Percentiles rank a stretch among this genome's conserved stretches.
Conservation (phyloP, 163 green algal genomes). For the Chloroidium sp. region DNA sequence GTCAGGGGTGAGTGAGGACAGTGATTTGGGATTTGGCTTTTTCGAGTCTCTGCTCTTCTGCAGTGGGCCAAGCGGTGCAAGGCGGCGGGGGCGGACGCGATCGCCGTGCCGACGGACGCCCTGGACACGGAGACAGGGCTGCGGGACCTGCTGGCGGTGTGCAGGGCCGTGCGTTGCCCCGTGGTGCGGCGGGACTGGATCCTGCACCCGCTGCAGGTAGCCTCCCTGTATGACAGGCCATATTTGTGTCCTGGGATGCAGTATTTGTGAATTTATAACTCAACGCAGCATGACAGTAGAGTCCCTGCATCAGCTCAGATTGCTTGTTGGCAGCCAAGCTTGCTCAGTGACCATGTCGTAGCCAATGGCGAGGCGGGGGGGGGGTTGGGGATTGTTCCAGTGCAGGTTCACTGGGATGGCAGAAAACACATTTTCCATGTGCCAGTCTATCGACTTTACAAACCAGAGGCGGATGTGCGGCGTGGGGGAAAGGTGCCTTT, state of each 20-base stretch:
- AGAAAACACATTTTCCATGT: too few relatives aligned
- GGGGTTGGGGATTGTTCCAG: too few relatives aligned
- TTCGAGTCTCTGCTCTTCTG: neutral
- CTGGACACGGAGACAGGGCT: constrained; percentile 46
- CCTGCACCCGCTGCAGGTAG: constrained; percentile 65
- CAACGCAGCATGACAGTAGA: too few relatives aligned
- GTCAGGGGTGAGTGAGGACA: neutral
- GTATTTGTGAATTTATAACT: too few relatives aligned
- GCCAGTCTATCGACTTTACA: too few relatives aligned
- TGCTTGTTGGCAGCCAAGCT: too few relatives aligned
- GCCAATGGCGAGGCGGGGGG: too few relatives aligned
- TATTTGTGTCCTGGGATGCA: neutral
- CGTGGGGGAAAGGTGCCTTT: too few relatives aligned
- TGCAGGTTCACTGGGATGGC: too few relatives aligned
- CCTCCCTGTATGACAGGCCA: neutral
- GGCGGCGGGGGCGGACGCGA: constrained; percentile 47
- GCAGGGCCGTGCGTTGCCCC: constrained; percentile 32
- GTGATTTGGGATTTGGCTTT: neutral
- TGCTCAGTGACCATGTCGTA: too few relatives aligned
- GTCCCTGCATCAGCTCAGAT: neutral
- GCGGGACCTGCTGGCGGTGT: constrained; percentile 57
- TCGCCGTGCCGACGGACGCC: constrained; percentile 57
- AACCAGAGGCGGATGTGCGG: too few relatives aligned
- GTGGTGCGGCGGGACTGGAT: constrained; percentile 67
- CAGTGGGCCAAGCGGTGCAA: neutral